These are phyloP conservation scores for Nevesoporus exiguus DNA, from an alignment of 768 basidiomycete species.

Conservation along the genomic window DNA sequence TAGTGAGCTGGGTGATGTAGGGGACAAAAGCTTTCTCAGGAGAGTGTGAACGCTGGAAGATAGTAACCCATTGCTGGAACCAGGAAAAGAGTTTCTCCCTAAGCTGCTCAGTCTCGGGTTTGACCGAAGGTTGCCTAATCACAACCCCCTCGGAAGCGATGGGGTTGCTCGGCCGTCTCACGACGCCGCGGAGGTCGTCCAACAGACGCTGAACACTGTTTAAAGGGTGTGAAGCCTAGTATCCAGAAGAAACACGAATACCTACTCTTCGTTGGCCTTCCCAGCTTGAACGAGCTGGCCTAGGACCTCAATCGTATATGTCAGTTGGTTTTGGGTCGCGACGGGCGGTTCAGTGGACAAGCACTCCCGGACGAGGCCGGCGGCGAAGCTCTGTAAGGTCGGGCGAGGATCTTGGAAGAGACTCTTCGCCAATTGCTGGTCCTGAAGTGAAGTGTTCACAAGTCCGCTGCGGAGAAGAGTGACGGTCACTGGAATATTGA, in stretches of 20 bases:
- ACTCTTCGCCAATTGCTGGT: slow-evolving; percentile 87
- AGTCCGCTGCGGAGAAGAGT: slow-evolving; percentile 83
- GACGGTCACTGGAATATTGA: slow-evolving; percentile 91
- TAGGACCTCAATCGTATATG: slow-evolving; percentile 77
- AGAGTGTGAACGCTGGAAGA: slow-evolving; percentile 86
- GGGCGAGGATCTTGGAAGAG: slow-evolving; percentile 76
- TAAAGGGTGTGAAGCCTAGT: neutral
- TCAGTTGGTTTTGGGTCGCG: slow-evolving; percentile 76
- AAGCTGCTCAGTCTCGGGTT: slow-evolving; percentile 71
- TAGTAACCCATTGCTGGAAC: slow-evolving; percentile 95
- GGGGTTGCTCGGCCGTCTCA: slow-evolving; percentile 44
- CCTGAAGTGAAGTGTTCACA: slow-evolving; percentile 72
- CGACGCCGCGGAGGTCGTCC: slow-evolving; percentile 75
- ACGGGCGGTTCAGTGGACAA: slow-evolving; percentile 77
- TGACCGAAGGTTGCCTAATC: slow-evolving; percentile 47
- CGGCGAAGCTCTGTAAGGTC: slow-evolving; percentile 74
- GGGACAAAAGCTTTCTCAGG: slow-evolving; percentile 95
- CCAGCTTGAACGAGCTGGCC: slow-evolving; percentile 66
- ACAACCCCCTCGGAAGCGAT: slow-evolving; percentile 36
- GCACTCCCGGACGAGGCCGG: slow-evolving; percentile 83
- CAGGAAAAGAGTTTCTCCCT: slow-evolving; percentile 72
- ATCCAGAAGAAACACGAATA: slow-evolving; percentile 11
- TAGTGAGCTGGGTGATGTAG: slow-evolving; percentile 95
- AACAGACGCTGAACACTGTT: slow-evolving; percentile 66
- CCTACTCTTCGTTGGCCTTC: slow-evolving; percentile 85